These are phyloP conservation scores for Fragilariopsis cylindrus DNA, from an alignment of 108 stramenopile genomes.

Conservation along the genomic window DNA sequence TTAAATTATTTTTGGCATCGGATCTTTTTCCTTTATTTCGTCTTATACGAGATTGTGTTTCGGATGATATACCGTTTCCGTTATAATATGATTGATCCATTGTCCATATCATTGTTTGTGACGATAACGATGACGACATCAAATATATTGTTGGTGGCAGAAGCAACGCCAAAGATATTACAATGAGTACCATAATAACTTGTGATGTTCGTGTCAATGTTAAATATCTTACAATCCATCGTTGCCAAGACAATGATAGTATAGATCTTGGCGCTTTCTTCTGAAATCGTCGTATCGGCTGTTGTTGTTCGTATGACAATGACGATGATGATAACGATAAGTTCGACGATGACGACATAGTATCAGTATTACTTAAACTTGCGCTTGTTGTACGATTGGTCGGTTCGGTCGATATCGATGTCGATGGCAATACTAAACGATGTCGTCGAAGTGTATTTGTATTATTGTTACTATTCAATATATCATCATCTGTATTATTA, in stretches of 20 bases:
- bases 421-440: no score
- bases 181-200: not conserved
- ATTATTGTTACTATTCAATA: no score
- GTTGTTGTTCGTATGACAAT: not conserved
- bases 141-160: slow-evolving; percentile 12
- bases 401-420: no score
- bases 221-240: not conserved
- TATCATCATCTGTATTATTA: no score
- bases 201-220: not conserved
- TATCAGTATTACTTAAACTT: no score
- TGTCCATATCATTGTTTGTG: not conserved
- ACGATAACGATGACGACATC: not conserved
- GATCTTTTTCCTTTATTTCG: not conserved
- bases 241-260: slow-evolving; percentile 10
- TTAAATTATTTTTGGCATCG: not conserved
- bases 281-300: not conserved
- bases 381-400: no score
- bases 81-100: not conserved
- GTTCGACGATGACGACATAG: no score
- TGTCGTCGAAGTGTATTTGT: no score
- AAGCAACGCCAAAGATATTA: not conserved
- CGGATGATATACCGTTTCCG: not conserved
- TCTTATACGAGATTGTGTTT: not conserved
- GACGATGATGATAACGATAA: not conserved
- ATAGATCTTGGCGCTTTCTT: not conserved